Conservation (phyloP, 257 asterid species). For the Handroanthus guayacan region DNA sequence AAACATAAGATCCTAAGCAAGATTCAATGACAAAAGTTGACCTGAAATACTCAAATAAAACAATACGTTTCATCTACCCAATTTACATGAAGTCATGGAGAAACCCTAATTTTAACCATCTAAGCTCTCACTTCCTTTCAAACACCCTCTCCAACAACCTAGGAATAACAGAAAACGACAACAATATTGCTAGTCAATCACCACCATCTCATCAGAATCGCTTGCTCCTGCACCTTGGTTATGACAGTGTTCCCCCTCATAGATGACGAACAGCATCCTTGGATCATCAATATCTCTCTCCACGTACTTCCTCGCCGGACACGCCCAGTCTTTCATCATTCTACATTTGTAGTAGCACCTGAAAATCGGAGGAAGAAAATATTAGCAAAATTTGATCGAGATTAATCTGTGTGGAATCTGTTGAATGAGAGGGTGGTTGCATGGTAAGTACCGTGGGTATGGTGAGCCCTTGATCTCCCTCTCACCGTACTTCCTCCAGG, state of each 20-base stretch:
- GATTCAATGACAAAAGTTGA: too few relatives aligned
- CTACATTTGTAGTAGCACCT: slow-evolving; percentile 88
- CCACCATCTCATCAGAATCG: too few relatives aligned
- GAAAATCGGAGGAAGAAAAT: slow-evolving; percentile 5
- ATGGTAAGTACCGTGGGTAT: slow-evolving; percentile 71
- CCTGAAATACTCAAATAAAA: too few relatives aligned
- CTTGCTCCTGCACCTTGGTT: too few relatives aligned
- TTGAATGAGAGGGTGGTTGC: slow-evolving; percentile 24
- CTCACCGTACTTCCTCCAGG: slow-evolving; percentile 90
- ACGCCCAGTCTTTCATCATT: slow-evolving; percentile 48
- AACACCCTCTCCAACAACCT: slow-evolving; percentile 39
- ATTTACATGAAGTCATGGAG: slow-evolving; percentile 37
- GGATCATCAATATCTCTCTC: slow-evolving; percentile 86
- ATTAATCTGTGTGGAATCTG: neutral
- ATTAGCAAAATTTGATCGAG: too few relatives aligned
- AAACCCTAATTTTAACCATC: slow-evolving; percentile 22
- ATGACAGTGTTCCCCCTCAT: slow-evolving; percentile 70
- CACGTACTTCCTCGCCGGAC: slow-evolving; percentile 89
- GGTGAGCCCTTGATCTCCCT: slow-evolving; percentile 90
- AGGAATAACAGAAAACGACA: slow-evolving; percentile 43
- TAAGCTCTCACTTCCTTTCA: neutral
- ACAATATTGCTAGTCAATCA: too few relatives aligned
- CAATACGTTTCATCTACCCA: slow-evolving; percentile 35
- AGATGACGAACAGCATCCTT: slow-evolving; percentile 73
- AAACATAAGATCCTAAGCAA: too few relatives aligned